Conservation (phyloP, 2,329 filamentous ascomycete genomes). For the Penicillium occitanis region DNA sequence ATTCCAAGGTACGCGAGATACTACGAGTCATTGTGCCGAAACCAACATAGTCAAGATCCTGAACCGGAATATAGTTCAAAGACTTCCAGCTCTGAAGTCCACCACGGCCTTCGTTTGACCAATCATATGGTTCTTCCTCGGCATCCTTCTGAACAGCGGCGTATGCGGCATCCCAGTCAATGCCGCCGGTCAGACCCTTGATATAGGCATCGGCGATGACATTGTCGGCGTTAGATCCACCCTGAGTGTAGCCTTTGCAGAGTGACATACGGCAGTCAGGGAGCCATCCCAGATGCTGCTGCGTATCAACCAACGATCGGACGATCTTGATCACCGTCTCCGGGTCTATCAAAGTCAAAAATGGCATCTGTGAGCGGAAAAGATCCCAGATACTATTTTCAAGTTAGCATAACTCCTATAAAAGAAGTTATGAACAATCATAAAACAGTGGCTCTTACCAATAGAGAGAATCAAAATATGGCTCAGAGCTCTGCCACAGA, state of each 20-base stretch:
- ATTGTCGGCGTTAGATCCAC: constrained; percentile 69
- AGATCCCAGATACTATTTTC: constrained; percentile 58
- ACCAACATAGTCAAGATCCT: constrained; percentile 64
- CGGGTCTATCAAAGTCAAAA: constrained; percentile 32
- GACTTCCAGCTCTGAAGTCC: constrained; percentile 69
- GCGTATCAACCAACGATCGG: constrained; percentile 33
- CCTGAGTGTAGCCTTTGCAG: constrained; percentile 60
- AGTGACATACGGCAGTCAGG: constrained; percentile 35
- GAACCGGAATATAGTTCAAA: constrained; percentile 66
- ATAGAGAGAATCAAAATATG: constrained; percentile 71
- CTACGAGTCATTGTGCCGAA: constrained; percentile 67
- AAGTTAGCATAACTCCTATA: not conserved
- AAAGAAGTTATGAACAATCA: not conserved
- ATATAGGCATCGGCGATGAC: constrained; percentile 64
- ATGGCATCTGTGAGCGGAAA: constrained; percentile 52
- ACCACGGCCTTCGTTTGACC: constrained; percentile 66
- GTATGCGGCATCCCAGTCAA: constrained; percentile 67
- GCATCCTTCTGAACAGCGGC: constrained; percentile 68
- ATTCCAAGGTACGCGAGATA: constrained; percentile 70
- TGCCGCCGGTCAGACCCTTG: constrained; percentile 60
- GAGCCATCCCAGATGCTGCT: constrained; percentile 33
- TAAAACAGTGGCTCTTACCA: constrained; percentile 12
- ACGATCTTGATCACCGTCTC: constrained; percentile 30
- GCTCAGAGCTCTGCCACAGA: constrained; percentile 61
- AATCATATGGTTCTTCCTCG: constrained; percentile 66